Evolutionary conservation across 164 flowering plant genomes (phyloP), one percentile per base, ranked within the genome.

Genomic region (Akebia trifoliata): DNA sequence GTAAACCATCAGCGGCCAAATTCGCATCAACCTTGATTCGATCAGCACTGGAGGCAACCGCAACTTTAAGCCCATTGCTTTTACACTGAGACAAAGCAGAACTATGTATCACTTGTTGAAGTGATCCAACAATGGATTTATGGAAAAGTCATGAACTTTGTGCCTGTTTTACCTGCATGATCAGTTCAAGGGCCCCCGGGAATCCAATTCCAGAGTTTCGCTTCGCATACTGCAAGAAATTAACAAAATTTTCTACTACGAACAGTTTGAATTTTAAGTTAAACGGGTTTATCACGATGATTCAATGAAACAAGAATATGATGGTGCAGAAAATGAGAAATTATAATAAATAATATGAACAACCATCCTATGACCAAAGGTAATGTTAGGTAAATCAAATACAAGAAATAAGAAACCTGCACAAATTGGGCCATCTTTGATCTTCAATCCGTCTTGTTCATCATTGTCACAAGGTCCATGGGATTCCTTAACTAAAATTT

Each of bases 1-100:
- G 83, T 64, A 93, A 71, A 57, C 90, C 89, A 60, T 95, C 96
- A 61, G 97, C 99, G 58, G 84, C 85, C 66, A 93, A 72, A 72
- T 90, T 93, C 26, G 96, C 96, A 68, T 93, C 85, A 35, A 93
- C 97, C 73, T 90, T 93, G 74, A 90, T 74, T 21, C 97, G 87
- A 70, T 90, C 97, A 69, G 99, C 99, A 79, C 97, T 93, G 30
- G 99, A 93, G 57, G 97, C 99, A 69, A 93, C 99, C 37, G 99
- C 97, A 70, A 93, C 93, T 79, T 87, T 93, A 30, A 93, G 90
- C 59, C 97, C 96, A 65, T 64, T 77, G 62, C 43, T 67, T 71
- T 90, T 93, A 79, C 99, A 93, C 99, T 90, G 83, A 63, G 40
- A 8, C 3, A 68, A 25, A 56, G 20, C 50, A 66, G 17, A 50